These are phyloP conservation scores for Talaromyces rugulosus DNA, from an alignment of 2,329 filamentous ascomycete genomes.

Conservation along the genomic window DNA sequence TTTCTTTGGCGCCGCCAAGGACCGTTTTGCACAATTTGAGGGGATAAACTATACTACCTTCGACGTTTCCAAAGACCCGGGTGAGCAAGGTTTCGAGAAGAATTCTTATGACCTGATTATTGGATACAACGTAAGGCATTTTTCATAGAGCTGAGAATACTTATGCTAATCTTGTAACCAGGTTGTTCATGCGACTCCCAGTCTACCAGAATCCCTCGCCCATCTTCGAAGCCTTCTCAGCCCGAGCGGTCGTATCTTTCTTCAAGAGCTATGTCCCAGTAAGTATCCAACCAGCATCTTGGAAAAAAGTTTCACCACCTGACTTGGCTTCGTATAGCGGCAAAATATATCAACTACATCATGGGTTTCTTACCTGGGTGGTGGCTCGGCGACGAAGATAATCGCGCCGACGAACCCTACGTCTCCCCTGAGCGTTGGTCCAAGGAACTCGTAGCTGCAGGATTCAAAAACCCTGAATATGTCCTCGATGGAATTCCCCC, in stretches of 20 bases:
- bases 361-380: slow-evolving; percentile 16
- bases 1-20: slow-evolving; percentile 21
- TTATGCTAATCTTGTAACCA: too few relatives aligned
- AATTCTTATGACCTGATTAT: slow-evolving; percentile 21
- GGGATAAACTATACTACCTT: slow-evolving; percentile 16
- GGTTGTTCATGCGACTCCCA: slow-evolving; percentile 20
- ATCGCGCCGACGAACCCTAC: slow-evolving; percentile 8
- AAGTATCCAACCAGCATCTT: too few relatives aligned
- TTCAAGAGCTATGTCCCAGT: slow-evolving; percentile 2
- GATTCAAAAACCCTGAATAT: slow-evolving; percentile 1
- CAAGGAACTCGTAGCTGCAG: slow-evolving; percentile 15
- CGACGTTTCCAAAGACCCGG: slow-evolving; percentile 18
- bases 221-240: slow-evolving; percentile 1
- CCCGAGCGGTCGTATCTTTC: slow-evolving; percentile 1
- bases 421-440: slow-evolving; percentile 19
- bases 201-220: slow-evolving; percentile 13
- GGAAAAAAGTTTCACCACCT: too few relatives aligned
- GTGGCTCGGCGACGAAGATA: slow-evolving; percentile 14
- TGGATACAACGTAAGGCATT: slow-evolving; percentile 14
- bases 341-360: slow-evolving; percentile 13
- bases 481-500: background rate
- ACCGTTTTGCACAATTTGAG: too few relatives aligned
- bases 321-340: background rate
- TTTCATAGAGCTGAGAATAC: background rate
- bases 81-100: slow-evolving; percentile 18